phyloP scores from a whole-genome alignment of 495 filamentous ascomycete genomes.

The Penicillium flavigenum region DNA sequence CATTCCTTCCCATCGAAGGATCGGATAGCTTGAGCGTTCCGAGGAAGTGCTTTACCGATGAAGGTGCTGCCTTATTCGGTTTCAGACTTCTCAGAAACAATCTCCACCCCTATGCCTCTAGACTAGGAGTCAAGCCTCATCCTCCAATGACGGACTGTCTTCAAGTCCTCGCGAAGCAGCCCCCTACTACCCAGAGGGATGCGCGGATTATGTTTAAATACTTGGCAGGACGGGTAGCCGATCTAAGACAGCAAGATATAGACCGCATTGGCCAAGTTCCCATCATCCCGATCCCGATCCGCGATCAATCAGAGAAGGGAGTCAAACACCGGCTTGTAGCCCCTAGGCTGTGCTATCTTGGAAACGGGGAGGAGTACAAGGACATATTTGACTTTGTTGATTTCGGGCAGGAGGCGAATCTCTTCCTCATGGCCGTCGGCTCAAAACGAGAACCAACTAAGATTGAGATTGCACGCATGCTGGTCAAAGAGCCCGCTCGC shows the following conservation, averaged over 20 bases:
- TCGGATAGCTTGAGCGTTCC: conserved; percentile 64
- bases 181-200: conserved; percentile 61
- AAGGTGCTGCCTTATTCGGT: conserved; percentile 69
- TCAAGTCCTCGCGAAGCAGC: conserved; percentile 62
- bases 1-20: conserved; percentile 73
- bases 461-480: conserved; percentile 73
- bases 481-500: conserved; percentile 74
- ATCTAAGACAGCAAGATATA: conserved; percentile 62
- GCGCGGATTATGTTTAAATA: conserved; percentile 77
- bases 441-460: conserved; percentile 89
- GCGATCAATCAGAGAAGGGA: conserved; percentile 34
- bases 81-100: conserved; percentile 73
- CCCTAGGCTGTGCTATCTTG: conserved; percentile 74
- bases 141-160: conserved; percentile 76
- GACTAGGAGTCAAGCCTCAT: conserved; percentile 79
- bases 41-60: conserved; percentile 77
- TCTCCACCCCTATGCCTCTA: conserved; percentile 70
- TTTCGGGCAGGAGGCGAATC: conserved; percentile 82
- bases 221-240: conserved; percentile 69
- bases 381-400: conserved; percentile 97
- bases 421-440: conserved; percentile 82
- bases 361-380: conserved; percentile 69
- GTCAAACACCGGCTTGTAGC: conserved; percentile 48
- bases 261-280: conserved; percentile 57
- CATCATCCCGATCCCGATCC: conserved; percentile 67